Base-by-base conservation (phyloP, 371 early-diverging fungal genomes). In the Mucor irregularis region DNA sequence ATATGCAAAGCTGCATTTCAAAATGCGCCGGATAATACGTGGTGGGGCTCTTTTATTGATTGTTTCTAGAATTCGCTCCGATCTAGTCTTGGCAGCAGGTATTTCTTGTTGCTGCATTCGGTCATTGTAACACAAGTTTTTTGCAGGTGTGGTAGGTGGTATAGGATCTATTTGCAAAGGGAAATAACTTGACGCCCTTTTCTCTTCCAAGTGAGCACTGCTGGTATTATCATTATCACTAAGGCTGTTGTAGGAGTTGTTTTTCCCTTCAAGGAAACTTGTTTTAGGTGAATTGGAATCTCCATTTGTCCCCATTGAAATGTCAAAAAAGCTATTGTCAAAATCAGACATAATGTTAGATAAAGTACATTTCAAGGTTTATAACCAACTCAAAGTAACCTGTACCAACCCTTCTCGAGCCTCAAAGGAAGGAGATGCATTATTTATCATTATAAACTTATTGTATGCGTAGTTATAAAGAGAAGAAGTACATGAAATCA, bases 1-100 rank as follows among this genome's bases (percentile, higher is more conserved):
- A 19, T 71, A 68, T 4, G 83, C 80, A 1, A 75, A 39, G 6
- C 72, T 66, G 34, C 74, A 74, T 60, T 80, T 80, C 49, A 80
- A 56, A 4, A 78, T 72, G 3, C 83, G 74, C 30, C 74, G 76
- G 10, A 80, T 68, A 10, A 80, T 67, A 40, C 81, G 68, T 5
- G 64, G 62, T 0, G 83, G 76, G 21, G 78, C 73, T 39, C 51
- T 61, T 38, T 51, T 54, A 46, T 68, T 66, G 1, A 73, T 14
- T 37, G 58, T 48, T 4, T 13, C 39, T 10, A 59, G 16, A 4
- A 53, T 5, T 4, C 24, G 34, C 25, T 59, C 59, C 30, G 42
- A 30, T 43, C 25, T 53, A 43, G 53, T 31, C 43, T 22, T 30
- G 14, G 25, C 11, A 11, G 22, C 2, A 24, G 2, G 24, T 9